Evolutionary conservation across 164 flowering plant genomes (phyloP).

Genomic region (Warburgia ugandensis): DNA sequence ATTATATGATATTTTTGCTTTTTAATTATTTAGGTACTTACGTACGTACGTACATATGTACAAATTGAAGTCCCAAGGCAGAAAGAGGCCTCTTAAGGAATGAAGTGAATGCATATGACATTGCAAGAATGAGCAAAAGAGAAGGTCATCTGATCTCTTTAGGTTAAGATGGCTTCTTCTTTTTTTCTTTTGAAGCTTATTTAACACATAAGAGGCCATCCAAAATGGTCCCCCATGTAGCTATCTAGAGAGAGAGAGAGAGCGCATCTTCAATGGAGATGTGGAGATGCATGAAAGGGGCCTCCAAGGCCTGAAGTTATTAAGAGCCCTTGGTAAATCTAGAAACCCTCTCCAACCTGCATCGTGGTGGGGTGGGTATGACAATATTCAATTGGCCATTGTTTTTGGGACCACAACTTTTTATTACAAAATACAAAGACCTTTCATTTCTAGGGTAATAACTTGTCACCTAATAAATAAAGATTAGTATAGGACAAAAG

Average conservation of each 20-base stretch:
- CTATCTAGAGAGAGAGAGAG: slow-evolving; percentile 3
- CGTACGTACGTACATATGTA: too few relatives aligned
- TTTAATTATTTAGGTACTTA: too few relatives aligned
- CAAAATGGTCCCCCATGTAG: slow-evolving; percentile 10
- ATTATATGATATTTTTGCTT: too few relatives aligned
- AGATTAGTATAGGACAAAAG: slow-evolving; percentile 1
- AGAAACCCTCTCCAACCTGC: slow-evolving; percentile 13
- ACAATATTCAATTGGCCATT: slow-evolving; percentile 49
- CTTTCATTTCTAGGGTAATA: not conserved
- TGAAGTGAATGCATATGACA: slow-evolving; percentile 5
- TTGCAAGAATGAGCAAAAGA: slow-evolving; percentile 3
- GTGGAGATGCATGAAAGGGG: slow-evolving; percentile 3
- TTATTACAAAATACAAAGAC: not conserved
- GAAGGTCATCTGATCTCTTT: slow-evolving; percentile 11
- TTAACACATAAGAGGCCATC: slow-evolving; percentile 5
- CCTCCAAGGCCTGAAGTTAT: slow-evolving; percentile 1
- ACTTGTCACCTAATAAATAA: not conserved
- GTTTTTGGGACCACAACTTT: slow-evolving; percentile 44
- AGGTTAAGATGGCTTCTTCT: slow-evolving; percentile 9
- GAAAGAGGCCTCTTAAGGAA: slow-evolving; percentile 1
- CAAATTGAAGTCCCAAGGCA: not conserved
- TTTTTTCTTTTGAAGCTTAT: slow-evolving; percentile 6
- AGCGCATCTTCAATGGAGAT: slow-evolving; percentile 1
- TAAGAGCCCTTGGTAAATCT: slow-evolving; percentile 4
- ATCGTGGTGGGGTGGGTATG: slow-evolving; percentile 17